Evolutionary conservation across 768 basidiomycete genomes (phyloP), one percentile per base, ranked within the genome.

Genomic region (Pulveroboletus ravenelii): DNA sequence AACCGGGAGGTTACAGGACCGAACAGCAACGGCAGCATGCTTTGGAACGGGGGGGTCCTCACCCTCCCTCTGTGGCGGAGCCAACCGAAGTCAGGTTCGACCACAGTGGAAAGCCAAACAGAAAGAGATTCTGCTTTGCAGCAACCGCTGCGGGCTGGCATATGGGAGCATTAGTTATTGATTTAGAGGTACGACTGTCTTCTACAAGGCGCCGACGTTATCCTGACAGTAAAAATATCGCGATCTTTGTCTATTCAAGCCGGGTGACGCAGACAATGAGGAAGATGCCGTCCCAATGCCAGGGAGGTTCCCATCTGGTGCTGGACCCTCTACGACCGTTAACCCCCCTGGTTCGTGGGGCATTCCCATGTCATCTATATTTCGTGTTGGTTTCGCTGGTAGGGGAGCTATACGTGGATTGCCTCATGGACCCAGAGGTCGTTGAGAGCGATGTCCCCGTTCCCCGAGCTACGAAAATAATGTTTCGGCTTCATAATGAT

Each of bases 91-190:
- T 94, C 38, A 71, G 76, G 52, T 94, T 94, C 61, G 83, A 84
- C 57, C 75, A 82, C 55, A 72, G 65, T n/a, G 69, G 67, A 47
- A 78, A 75, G 59, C 70, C 66, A 42, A 67, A 64, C 18, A 80
- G 74, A 51, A 73, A 83, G 42, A 74, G 76, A 56, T 96, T 89
- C 61, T 91, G 89, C 58, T 88, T 95, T 57, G 79, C 79, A 1
- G 82, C 85, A 6, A 79, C 90, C 5, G 90, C 93, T 3, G 78
- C 82, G 0, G 94, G 94, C 10, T 95, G 93, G 93, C 94, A 97
- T 60, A 87, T 80, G 49, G 93, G 92, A 8, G 91, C 92, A 1
- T 72, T 97, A 41, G 89, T 90, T 3, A 84, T 95, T 36, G 89
- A 92, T 63, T 72, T 92, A 25, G 83, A 91, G 73, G 89, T 88